Evolutionary conservation across 2,329 filamentous ascomycete genomes (phyloP).

Genomic region (Aciculosporium take): DNA sequence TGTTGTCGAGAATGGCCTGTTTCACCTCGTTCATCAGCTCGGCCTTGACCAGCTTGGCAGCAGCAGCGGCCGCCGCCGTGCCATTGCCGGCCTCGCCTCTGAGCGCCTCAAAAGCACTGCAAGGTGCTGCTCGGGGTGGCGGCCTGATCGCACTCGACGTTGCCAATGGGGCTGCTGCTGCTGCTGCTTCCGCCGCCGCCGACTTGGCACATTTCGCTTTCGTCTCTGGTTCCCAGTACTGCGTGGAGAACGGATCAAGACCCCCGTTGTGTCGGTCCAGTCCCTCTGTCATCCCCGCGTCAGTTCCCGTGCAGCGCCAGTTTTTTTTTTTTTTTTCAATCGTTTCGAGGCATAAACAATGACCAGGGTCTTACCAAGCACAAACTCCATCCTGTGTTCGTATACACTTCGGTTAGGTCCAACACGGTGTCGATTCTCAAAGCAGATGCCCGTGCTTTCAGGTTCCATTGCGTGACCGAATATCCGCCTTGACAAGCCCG

Average conservation of each 20-base stretch:
- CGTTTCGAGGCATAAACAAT: no score
- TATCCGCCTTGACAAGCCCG: conserved; percentile 37
- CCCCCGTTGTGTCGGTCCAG: conserved; percentile 34
- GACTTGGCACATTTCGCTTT: conserved; percentile 15
- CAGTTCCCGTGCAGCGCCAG: no score
- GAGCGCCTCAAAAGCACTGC: conserved; percentile 25
- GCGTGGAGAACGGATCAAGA: conserved; percentile 74
- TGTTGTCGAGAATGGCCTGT: conserved; percentile 26
- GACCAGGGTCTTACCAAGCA: conserved; percentile 43
- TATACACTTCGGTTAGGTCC: conserved; percentile 35
- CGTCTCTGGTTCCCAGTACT: conserved; percentile 54
- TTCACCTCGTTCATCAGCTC: conserved; percentile 28
- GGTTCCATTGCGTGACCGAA: conserved; percentile 61
- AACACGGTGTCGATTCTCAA: conserved; percentile 46
- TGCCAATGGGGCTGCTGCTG: conserved; percentile 7
- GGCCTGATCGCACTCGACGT: conserved; percentile 14
- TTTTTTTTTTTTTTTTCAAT: no score
- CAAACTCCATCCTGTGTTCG: conserved; percentile 59
- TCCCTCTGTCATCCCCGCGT: conserved; percentile 20
- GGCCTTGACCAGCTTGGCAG: conserved; percentile 21
- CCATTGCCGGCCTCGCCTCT: conserved; percentile 7
- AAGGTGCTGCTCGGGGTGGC: conserved; percentile 19
- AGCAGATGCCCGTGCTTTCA: conserved; percentile 67
- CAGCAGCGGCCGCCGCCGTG: conserved; percentile 5
- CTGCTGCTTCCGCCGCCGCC: not conserved